Base-by-base conservation (phyloP, 2,329 filamentous ascomycete species). In the Fusarium sambucinum region DNA sequence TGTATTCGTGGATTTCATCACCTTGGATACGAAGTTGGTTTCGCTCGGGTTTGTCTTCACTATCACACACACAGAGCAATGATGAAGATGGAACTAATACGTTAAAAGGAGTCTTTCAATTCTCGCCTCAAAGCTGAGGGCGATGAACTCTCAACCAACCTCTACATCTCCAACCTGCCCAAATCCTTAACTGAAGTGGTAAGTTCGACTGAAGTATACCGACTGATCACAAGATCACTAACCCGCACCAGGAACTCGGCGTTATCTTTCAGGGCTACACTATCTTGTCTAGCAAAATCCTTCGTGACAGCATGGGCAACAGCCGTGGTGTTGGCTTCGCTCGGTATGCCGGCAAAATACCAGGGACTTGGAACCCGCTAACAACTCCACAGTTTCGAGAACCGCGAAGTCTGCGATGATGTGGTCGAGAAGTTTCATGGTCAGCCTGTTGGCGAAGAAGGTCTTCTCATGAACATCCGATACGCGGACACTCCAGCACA, bases 261-360 rank as follows among this genome's bases (percentile, higher is more conserved):
- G 89, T 87, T 68, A 94, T 93, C 77, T 97, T 92, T 82, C 85
- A 86, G 60, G 91, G 91, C 56, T 93, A 91, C 80, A 90, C 90
- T 74, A 95, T 97, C 68, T 87, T 96, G 77, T 98, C 95, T 3
- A 94, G 93, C 85, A 94, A 96, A 82, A 97, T 99, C 73, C 91
- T 97, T 68, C 93, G 95, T 50, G 95, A 98, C 79, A 89, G 88
- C 73, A 91, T 94, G 78, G 96, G 94, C 60, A 94, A 96, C 76
- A 97, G 95, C 78, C 95, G 96, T 73, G 95, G 96, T 72, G 96
- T 99, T 77, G 96, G 96, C 37, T 99, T 99, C 82, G 95, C 95
- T 80, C 91, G 96, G 95, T 97, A 84, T 76, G 87, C 77, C 55
- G 33, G 48, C 25, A 56, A 10, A 19, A 21, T 9, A 19, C 27